Base-by-base conservation (phyloP, 352 stramenopile species). In the Hyphochytrium catenoides region DNA sequence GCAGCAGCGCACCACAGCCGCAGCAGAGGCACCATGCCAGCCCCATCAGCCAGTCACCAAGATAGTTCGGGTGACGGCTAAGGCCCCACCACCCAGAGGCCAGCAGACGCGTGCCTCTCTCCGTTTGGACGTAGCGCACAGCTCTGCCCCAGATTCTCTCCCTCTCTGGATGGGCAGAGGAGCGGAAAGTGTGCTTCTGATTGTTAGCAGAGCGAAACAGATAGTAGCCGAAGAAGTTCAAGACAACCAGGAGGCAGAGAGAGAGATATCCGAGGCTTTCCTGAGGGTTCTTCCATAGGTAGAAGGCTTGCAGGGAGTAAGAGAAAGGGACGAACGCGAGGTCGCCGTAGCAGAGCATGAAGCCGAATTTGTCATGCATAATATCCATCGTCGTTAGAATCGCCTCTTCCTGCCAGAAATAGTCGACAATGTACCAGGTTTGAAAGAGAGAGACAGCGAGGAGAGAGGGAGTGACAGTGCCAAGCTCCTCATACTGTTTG, bases 361-460 rank as follows among this genome's bases (percentile, higher is more conserved):
- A 89, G 19, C 77, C 77, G 59, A 92, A 91, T 20, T 74, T 74
- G 56, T 92, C 77, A 8, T 66, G 89, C 8, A 73, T 92, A 44
- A 92, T 89, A 50, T 92, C 77, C 77, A 92, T 91, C 11, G 74
- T 92, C 11, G 74, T 88, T n/a, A 92, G 48, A 36, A 92, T 89
- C 25, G 26, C 58, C 31, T 56, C 50, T 53, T 92, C 77, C 42
- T 74, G 58, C 50, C 71, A 88, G 14, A 86, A 48, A 14, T 64
- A 57, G 49, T 92, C 77, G 65, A 70, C 86, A 5, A 92, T 74
- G 48, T 92, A 92, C 12, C 82, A 41, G 9, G 50, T 56, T 46
- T 91, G 77, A 35, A 86, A 83, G 3, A 74, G 23, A 30, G 68
- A 70, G 8, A 90, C 51, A 9, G 84, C 44, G 7, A 77, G 50